These are phyloP conservation scores for Mycena citricolor DNA, from an alignment of 1,284 basidiomycete species.

Conservation along the genomic window DNA sequence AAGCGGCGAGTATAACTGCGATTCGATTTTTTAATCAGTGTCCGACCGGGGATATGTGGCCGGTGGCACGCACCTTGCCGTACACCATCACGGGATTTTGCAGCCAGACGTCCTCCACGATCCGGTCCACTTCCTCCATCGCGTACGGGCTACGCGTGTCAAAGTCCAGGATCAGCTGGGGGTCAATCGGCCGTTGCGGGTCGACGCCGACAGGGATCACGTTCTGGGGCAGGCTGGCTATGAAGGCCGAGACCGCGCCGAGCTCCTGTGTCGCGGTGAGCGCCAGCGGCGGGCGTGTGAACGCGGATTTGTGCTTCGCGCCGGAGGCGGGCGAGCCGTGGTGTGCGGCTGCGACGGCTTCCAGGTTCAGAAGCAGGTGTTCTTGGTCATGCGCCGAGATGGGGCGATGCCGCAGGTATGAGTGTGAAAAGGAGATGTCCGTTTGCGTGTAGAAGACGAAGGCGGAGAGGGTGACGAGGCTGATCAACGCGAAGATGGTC, in stretches of 20 bases:
- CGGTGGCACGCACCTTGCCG: slow-evolving; percentile 64
- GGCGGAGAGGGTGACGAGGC: slow-evolving; percentile 47
- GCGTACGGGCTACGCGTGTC: slow-evolving; percentile 64
- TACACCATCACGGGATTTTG: slow-evolving; percentile 79
- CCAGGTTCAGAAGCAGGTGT: no score
- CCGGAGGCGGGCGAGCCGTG: slow-evolving; percentile 22
- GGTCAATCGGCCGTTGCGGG: slow-evolving; percentile 67
- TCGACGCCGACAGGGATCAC: slow-evolving; percentile 70
- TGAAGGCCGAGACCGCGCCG: slow-evolving; percentile 74
- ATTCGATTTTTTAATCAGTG: slow-evolving; percentile 3
- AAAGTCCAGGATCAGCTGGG: slow-evolving; percentile 80
- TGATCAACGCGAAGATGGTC: slow-evolving; percentile 51
- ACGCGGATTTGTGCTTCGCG: slow-evolving; percentile 29
- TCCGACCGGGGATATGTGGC: slow-evolving; percentile 1
- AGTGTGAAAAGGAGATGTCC: slow-evolving; percentile 36
- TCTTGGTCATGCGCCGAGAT: background rate
- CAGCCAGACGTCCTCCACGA: slow-evolving; percentile 65
- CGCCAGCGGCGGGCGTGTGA: slow-evolving; percentile 36
- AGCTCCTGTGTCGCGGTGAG: slow-evolving; percentile 68
- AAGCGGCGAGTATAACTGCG: slow-evolving; percentile 57
- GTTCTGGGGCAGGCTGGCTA: slow-evolving; percentile 78
- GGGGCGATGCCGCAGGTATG: slow-evolving; percentile 38
- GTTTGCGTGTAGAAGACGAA: slow-evolving; percentile 55
- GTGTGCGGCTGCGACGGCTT: no score
- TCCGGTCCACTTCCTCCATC: slow-evolving; percentile 52